A percentile compares a stretch with the other conserved stretches of the same genome.
Conservation (phyloP, 2,329 filamentous ascomycete species). For the Fonsecaea pedrosoi region DNA sequence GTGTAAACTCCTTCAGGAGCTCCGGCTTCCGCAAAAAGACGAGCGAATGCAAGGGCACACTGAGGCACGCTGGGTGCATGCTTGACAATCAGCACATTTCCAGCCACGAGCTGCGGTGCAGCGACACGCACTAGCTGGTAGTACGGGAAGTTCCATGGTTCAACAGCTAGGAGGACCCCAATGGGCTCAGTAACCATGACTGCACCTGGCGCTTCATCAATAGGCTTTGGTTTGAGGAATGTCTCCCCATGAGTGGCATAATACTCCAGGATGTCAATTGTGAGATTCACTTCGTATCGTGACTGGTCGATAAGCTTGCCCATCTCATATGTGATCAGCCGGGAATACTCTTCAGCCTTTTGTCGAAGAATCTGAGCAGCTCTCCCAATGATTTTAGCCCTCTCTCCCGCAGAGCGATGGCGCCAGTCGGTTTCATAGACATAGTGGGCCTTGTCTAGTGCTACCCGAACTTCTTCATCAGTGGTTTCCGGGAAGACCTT, state of each 20-base stretch:
- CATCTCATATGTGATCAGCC: constrained; percentile 12
- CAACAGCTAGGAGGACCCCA: constrained; percentile 8
- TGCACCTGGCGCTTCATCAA: neutral
- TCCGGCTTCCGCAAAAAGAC: neutral
- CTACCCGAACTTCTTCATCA: constrained; percentile 5
- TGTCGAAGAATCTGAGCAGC: constrained; percentile 1
- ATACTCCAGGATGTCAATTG: constrained; percentile 7
- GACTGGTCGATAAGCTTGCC: constrained; percentile 13
- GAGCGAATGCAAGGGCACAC: constrained; percentile 3
- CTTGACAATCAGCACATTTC: constrained; percentile 15
- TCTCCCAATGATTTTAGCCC: neutral
- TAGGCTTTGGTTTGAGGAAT: neutral
- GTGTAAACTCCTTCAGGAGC: constrained; percentile 1
- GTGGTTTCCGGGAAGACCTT: constrained; percentile 6
- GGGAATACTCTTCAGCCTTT: neutral
- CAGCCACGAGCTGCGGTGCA: constrained; percentile 8
- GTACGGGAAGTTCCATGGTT: constrained; percentile 10
- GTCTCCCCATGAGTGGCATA: constrained; percentile 6
- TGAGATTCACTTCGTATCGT: constrained; percentile 6
- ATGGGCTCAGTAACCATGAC: constrained; percentile 5
- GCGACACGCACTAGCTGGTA: constrained; percentile 6
- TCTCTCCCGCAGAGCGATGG: neutral
- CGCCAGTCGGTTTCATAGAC: constrained; percentile 9
- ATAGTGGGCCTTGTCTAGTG: constrained; percentile 10
- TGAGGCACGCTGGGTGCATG: constrained; percentile 9